Evolutionary conservation across 495 filamentous ascomycete genomes (phyloP), one percentile per base, ranked within the genome.

Genomic region (Podospora sp.): DNA sequence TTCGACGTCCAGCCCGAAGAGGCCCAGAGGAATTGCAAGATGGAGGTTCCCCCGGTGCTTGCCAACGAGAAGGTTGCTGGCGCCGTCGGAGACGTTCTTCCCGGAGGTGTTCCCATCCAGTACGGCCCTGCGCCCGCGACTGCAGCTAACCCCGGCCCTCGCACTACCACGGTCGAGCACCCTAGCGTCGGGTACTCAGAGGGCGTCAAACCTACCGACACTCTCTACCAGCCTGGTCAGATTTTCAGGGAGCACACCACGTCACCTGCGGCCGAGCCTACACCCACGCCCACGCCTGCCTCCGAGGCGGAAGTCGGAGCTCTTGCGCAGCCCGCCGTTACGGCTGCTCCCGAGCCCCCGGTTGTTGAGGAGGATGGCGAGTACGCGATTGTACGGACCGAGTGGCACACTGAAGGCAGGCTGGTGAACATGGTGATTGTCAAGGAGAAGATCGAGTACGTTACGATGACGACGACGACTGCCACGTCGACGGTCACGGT

Each of bases 1-100:
- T 88, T 90, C 65, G 70, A 75, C 7, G 58, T 90, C 27, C 75
- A 76, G 73, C 68, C 70, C 68, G 72, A 79, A 29, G 66, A 65
- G 7, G 65, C 72, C n/a, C 77, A 81, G 65, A 49, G 69, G 5
- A 27, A 74, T 60, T 82, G 81, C 73, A 62, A 76, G 22, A 75
- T 82, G 59, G 67, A 76, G 2, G 35, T 76, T 7, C 77, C 79
- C 8, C 27, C 61, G 1, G 22, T 64, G 0, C 66, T 82, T n/a
- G 69, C 67, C 7, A 66, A 69, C 14, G 81, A 83, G 58, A 75
- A 80, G 57, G 71, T 72, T 16, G 27, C 53, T 1, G 80, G 76
- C 18, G 14, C 65, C 0, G 65, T 75, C 25, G 72, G 80, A 21
- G 63, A 59, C 24, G 49, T 60, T 25, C 80, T 84, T 21, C 81